These are phyloP conservation scores for Meira nashicola DNA, from an alignment of 1,284 basidiomycete genomes.

Conservation along the genomic window DNA sequence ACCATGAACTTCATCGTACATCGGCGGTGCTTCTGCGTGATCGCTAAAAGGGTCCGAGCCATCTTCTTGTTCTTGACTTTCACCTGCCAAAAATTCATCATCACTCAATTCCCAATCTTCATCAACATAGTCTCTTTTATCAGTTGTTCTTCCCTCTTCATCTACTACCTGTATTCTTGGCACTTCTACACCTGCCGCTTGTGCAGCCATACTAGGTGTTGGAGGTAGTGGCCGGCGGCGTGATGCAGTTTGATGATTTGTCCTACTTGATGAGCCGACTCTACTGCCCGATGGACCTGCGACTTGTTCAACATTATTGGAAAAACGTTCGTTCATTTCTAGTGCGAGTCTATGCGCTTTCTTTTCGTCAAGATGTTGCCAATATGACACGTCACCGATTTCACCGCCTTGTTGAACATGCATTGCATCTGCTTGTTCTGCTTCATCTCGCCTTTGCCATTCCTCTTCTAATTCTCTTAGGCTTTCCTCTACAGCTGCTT, in stretches of 20 bases:
- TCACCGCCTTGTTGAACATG: background rate
- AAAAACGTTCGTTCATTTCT: background rate
- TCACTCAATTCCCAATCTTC: background rate
- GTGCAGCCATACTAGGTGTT: conserved; percentile 7
- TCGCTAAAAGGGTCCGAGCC: conserved; percentile 18
- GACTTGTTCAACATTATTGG: background rate
- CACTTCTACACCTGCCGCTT: conserved; percentile 1
- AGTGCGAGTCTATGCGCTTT: background rate
- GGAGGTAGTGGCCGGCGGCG: conserved; percentile 8
- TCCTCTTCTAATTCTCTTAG: conserved; percentile 9
- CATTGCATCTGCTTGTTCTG: conserved; percentile 10
- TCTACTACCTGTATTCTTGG: background rate
- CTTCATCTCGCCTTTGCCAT: conserved; percentile 14
- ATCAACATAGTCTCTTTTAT: conserved; percentile 3
- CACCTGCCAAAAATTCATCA: conserved; percentile 2
- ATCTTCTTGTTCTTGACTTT: background rate
- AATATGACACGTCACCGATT: background rate
- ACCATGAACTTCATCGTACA: conserved; percentile 11
- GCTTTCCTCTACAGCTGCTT: conserved; percentile 12
- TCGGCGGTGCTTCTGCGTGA: conserved; percentile 18
- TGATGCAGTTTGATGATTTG: background rate
- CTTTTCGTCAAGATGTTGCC: background rate
- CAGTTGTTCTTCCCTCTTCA: background rate
- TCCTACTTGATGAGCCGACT: background rate
- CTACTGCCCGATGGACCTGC: background rate